Percentiles rank a stretch among this genome's conserved stretches.
Evolutionary conservation across 306 rosid genomes (phyloP).

Genomic region (Fagus crenata): DNA sequence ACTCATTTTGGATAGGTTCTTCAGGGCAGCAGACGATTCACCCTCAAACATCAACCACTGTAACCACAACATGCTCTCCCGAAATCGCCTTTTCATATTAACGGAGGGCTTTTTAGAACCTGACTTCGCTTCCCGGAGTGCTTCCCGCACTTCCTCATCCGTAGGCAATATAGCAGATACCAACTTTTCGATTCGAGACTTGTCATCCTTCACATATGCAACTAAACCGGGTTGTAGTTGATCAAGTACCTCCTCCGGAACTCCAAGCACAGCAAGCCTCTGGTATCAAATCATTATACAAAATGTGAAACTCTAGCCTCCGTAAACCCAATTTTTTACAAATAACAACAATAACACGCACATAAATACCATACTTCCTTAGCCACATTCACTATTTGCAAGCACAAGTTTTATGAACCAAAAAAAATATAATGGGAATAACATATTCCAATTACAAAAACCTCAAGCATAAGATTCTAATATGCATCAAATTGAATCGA

Average conservation of each 20-base stretch:
- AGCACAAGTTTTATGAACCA: too few relatives aligned
- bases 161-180: constrained; percentile 66
- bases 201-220: constrained; percentile 55
- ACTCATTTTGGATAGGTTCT: constrained; percentile 56
- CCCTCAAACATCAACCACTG: constrained; percentile 98
- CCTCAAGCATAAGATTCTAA: too few relatives aligned
- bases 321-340: too few relatives aligned
- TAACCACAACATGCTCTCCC: constrained; percentile 74
- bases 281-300: constrained; percentile 33
- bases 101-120: constrained; percentile 30
- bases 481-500: too few relatives aligned
- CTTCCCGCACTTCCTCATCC: constrained; percentile 61
- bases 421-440: too few relatives aligned
- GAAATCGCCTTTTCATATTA: constrained; percentile 46
- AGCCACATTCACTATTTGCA: neutral
- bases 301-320: constrained; percentile 25
- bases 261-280: constrained; percentile 73
- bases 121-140: constrained; percentile 39
- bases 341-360: neutral
- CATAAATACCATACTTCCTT: neutral
- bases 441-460: too few relatives aligned
- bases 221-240: constrained; percentile 55
- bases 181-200: constrained; percentile 45
- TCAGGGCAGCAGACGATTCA: constrained; percentile 53
- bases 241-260: constrained; percentile 58